phyloP scores from a whole-genome alignment of 495 filamentous ascomycete species.

The Glonium stellatum region DNA sequence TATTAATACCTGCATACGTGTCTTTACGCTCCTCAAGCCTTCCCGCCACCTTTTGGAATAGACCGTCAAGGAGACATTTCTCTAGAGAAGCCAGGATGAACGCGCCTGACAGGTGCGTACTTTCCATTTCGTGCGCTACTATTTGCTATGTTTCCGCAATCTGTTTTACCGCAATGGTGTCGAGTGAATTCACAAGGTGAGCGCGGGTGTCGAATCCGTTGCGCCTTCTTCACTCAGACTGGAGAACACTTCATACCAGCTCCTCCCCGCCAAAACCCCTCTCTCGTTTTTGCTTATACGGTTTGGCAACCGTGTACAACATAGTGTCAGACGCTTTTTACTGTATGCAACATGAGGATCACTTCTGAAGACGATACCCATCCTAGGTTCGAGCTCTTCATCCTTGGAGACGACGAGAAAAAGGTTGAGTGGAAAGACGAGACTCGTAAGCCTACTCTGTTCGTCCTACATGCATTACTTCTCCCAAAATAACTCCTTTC shows the following conservation, averaged over 20 bases:
- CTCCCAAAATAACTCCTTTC: neutral
- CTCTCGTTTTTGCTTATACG: neutral
- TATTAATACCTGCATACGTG: neutral
- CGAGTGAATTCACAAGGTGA: too few relatives aligned
- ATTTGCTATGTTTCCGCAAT: neutral
- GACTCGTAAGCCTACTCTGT: slow-evolving; percentile 57
- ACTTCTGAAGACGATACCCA: slow-evolving; percentile 17
- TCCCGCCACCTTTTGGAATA: neutral
- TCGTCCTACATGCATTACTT: slow-evolving; percentile 2
- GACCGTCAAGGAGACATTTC: neutral
- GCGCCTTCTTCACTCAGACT: neutral
- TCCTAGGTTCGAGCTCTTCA: slow-evolving; percentile 80
- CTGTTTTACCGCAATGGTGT: too few relatives aligned
- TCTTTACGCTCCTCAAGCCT: neutral
- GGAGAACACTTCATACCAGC: neutral
- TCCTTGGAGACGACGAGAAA: slow-evolving; percentile 79
- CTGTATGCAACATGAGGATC: slow-evolving; percentile 9
- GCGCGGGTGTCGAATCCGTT: neutral
- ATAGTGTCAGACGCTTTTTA: neutral
- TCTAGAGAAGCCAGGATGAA: slow-evolving; percentile 10
- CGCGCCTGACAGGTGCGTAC: slow-evolving; percentile 16
- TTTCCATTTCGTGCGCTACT: neutral
- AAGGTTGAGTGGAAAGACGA: slow-evolving; percentile 82
- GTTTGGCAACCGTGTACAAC: neutral
- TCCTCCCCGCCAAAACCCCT: neutral